Conservation (phyloP, 352 stramenopile species). For the Globisporangium nodosum region DNA sequence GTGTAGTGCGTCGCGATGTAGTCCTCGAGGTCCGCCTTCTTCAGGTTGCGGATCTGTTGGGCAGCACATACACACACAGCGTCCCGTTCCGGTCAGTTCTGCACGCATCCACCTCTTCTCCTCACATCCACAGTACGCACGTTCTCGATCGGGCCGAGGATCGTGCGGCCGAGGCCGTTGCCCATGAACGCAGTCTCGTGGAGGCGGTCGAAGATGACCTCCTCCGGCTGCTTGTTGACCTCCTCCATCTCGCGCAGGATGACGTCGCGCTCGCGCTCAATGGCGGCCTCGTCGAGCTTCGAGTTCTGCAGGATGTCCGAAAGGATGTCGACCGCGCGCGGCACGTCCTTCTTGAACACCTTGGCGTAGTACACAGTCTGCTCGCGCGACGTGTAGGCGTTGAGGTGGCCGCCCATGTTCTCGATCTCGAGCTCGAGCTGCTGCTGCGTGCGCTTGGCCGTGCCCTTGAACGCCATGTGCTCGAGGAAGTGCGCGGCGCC, state of each 20-base stretch:
- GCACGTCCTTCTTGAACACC: conserved; percentile 99
- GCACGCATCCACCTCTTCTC: too few relatives aligned
- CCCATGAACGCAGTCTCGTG: conserved; percentile 98
- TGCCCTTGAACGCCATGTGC: conserved; percentile 99
- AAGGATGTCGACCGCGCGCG: conserved; percentile 97
- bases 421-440: conserved; percentile 99
- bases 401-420: conserved; percentile 99
- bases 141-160: conserved; percentile 98
- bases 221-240: conserved; percentile 97
- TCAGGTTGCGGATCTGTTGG: conserved; percentile 86
- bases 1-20: conserved; percentile 99
- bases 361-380: conserved; percentile 99
- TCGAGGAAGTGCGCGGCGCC: conserved; percentile 99
- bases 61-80: not conserved
- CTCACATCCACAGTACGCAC: conserved; percentile 56
- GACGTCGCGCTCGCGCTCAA: conserved; percentile 97
- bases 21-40: conserved; percentile 91
- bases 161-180: conserved; percentile 97
- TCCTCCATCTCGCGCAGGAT: conserved; percentile 99
- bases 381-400: conserved; percentile 99
- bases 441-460: conserved; percentile 93
- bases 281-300: conserved; percentile 94
- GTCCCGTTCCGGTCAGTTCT: too few relatives aligned
- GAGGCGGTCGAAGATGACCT: conserved; percentile 99
- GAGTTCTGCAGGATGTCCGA: conserved; percentile 99